Conservation (phyloP, 805 yeast species). For the Candida arabinofermentans region DNA sequence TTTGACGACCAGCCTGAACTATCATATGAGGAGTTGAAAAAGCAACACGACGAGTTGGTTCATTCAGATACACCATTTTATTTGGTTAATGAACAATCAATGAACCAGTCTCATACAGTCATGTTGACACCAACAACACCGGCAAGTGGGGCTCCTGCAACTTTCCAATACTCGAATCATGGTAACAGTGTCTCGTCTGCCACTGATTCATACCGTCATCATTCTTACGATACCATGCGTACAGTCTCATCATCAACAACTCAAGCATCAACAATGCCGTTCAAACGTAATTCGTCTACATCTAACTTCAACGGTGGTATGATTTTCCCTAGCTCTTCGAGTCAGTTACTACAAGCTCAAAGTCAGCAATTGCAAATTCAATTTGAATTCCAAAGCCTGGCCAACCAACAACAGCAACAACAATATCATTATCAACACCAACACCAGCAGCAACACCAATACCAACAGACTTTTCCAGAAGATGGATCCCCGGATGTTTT, state of each 20-base stretch:
- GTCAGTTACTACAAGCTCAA: slow-evolving; percentile 1
- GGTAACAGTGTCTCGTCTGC: background rate
- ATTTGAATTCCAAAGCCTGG: background rate
- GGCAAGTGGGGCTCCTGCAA: slow-evolving; percentile 1
- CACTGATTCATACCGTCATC: background rate
- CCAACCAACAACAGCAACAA: background rate
- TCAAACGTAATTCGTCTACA: background rate
- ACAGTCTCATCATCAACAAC: background rate
- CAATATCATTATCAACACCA: background rate
- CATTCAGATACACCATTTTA: slow-evolving; percentile 15
- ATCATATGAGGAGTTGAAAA: slow-evolving; percentile 18
- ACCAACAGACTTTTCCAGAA: no score
- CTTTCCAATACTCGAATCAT: background rate
- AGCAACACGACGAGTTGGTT: slow-evolving; percentile 19
- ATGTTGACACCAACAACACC: background rate
- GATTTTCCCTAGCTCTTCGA: background rate
- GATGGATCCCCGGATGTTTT: background rate
- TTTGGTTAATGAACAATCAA: slow-evolving; percentile 5
- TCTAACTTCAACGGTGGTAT: background rate
- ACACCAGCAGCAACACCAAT: background rate
- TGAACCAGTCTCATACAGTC: no score
- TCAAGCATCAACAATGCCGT: background rate
- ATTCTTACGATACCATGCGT: slow-evolving; percentile 1
- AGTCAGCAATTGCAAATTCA: background rate
- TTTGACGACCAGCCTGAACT: slow-evolving; percentile 1